Evolutionary conservation across 2,329 filamentous ascomycete species (phyloP), one percentile per base, ranked within the genome.

Genomic region (Beauveria bassiana): DNA sequence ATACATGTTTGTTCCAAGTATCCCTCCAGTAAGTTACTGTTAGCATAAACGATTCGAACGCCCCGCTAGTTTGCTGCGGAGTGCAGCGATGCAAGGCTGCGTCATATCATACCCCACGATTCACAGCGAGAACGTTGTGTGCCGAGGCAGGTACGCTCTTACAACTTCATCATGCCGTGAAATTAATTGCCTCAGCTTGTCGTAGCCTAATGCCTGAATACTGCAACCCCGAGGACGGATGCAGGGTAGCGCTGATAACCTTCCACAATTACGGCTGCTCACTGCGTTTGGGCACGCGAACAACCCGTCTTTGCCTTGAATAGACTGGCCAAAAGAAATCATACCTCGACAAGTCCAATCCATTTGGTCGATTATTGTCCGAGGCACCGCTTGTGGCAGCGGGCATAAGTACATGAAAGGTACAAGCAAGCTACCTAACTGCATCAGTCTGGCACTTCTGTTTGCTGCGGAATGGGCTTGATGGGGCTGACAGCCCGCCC

Each of bases 21-120:
- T 26, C 20, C 45, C 34, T 16, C 34, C 34, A 38, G 34, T 38
- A 16, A 16, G 12, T 16, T 5, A 38, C 5, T 38, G 34, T 38
- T 16, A 38, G 14, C 14, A 6, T 5, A 16, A 38, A 6, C 34
- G 16, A 16, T 38, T 16, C 5, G 5, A 16, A 8, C 1, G 38
- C 22, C 52, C 38, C 54, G 28, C 54, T 47, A 5, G 5, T 47
- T 9, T 57, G 28, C 28, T 47, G 54, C 28, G 40, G 26, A 26
- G 31, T 22, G 45, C 46, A 50, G 28, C 42, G 5, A 56, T 40
- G 55, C 55, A 58, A 45, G 55, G 55, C 55, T 58, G 55, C 55
- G 55, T 49, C 22, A 42, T 50, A 50, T 50, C 42, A 43, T 24
- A 50, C 47, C 49, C 57, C 47, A 43, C 56, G 56, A 59, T 59